Base-by-base conservation (phyloP, 1,284 basidiomycete genomes). In the Apiotrichum gracile region DNA sequence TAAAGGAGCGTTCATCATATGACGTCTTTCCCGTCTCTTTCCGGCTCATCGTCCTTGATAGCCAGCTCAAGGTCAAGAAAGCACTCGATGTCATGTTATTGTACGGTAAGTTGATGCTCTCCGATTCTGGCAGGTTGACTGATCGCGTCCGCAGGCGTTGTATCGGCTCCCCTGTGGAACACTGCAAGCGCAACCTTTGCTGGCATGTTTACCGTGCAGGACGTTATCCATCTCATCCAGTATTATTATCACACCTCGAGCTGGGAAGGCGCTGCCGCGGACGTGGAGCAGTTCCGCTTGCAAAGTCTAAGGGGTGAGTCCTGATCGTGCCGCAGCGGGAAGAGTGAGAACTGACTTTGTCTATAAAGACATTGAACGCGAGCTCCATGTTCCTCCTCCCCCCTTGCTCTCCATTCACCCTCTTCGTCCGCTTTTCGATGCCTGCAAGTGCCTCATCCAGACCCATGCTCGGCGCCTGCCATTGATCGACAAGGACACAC, bases 131-230 rank as follows among this genome's bases (percentile, higher is more conserved):
- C 7, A 14, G 13, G 33, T 34, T 34, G 21, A 14, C 10, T 13
- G 24, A 35, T 54, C 29, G 51, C 49, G 14, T 21, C 33, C 17
- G 25, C 65, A 94, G 92, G 91, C 58, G 92, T 98, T 52, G 94
- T 98, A 6, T 97, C 94, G 5, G 96, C 96, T 4, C 94, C 96
- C 4, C 79, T 98, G n/a, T 99, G 94, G 89, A 92, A 94, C 78
- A 92, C 90, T 70, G 86, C 90, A 57, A 84, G 82, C 57, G 91
- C 89, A 2, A 83, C 81, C 49, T 97, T 97, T 66, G 89, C 89
- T 4, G 75, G 92, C 58, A 96, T 97, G 91, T 86, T 96, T 66
- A 97, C 92, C 9, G 89, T 96, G 14, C 83, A 91, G 55, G 92
- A 96, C 71, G 90, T 96, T 70, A 94, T 96, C 58, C 92, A 96